Evolutionary conservation across 129 eudicot species (phyloP), one percentile per base, ranked within the genome.

Genomic region (Logfia minima): DNA sequence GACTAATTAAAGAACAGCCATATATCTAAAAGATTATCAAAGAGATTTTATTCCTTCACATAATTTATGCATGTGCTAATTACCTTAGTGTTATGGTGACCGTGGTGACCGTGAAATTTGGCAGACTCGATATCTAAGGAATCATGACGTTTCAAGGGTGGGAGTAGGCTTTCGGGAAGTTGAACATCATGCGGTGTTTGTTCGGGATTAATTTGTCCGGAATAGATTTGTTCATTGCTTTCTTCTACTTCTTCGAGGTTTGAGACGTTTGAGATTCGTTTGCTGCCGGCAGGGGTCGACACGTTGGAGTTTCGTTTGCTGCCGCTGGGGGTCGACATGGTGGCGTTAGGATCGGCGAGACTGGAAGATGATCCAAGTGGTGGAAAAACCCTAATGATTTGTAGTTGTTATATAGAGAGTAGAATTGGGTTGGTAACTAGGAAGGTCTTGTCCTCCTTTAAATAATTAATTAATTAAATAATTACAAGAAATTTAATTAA

Each of bases 91-190:
- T 77, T 75, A 67, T 84, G 82, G 78, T 68, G 85, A 59, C 70
- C 81, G 6, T 73, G 80, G 45, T 71, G 84, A 34, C 76, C 85
- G 0, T 9, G 83, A 39, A 84, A 37, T 28, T 81, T 87, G 59
- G 85, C 53, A 11, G 96, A 79, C 75, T 90, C 96, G 2, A 88
- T 32, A 74, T 88, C 93, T 2, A 90, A 56, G 4, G 96, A 90
- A 74, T 86, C 91, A 7, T 75, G 74, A 5, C 90, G 84, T 24
- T 75, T 78, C 55, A 81, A 68, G 0, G 66, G 66, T 2, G 75
- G 53, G 41, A 65, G 76, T 16, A 61, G 62, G 26, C 32, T 70
- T 52, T 55, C 74, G 4, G 76, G 66, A 18, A 52, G 79, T 31
- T 48, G 55, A 13, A 68, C 45, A 37, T 28, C 83, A 59, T 62